A percentile compares a stretch with the other conserved stretches of the same genome.
Conservation (phyloP, 2,329 filamentous ascomycete species). For the Neopestalotiopsis clavispora region DNA sequence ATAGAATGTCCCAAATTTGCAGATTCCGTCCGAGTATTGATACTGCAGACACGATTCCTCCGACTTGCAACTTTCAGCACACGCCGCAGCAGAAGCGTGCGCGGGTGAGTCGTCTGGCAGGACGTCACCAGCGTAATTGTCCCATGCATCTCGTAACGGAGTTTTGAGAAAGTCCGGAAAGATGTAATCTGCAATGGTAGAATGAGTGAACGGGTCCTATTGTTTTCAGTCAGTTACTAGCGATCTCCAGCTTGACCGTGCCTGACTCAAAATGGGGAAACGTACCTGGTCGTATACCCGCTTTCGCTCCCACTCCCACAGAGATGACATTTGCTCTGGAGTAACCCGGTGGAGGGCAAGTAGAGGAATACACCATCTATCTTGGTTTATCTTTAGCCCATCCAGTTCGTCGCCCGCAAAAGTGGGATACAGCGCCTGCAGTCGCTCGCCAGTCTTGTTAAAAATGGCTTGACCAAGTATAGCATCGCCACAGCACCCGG, state of each 20-base stretch:
- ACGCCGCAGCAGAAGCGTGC: neutral
- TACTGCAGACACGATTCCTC: neutral
- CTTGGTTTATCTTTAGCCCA: neutral
- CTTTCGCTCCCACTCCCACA: slow-evolving; percentile 9
- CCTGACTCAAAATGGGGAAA: neutral
- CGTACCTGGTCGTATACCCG: neutral
- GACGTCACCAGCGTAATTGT: neutral
- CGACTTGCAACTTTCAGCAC: neutral
- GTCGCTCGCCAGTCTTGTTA: slow-evolving; percentile 5
- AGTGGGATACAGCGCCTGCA: slow-evolving; percentile 7
- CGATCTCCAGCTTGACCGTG: no score
- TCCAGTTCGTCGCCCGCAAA: slow-evolving; percentile 10
- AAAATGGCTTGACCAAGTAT: neutral
- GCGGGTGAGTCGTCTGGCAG: slow-evolving; percentile 2
- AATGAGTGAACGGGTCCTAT: slow-evolving; percentile 6
- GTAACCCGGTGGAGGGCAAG: slow-evolving; percentile 4
- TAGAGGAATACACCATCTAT: slow-evolving; percentile 10
- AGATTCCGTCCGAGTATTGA: neutral
- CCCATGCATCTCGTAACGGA: neutral
- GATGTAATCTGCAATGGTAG: slow-evolving; percentile 2
- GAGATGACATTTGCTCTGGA: slow-evolving; percentile 4
- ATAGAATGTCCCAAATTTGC: slow-evolving; percentile 7
- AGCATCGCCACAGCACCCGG: slow-evolving; percentile 3
- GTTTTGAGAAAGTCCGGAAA: neutral
- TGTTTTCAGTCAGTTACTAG: no score